Percentiles rank a stretch among this genome's conserved stretches.
These are phyloP conservation scores for Penicillium nucicola DNA, from an alignment of 495 filamentous ascomycete genomes.

Conservation along the genomic window DNA sequence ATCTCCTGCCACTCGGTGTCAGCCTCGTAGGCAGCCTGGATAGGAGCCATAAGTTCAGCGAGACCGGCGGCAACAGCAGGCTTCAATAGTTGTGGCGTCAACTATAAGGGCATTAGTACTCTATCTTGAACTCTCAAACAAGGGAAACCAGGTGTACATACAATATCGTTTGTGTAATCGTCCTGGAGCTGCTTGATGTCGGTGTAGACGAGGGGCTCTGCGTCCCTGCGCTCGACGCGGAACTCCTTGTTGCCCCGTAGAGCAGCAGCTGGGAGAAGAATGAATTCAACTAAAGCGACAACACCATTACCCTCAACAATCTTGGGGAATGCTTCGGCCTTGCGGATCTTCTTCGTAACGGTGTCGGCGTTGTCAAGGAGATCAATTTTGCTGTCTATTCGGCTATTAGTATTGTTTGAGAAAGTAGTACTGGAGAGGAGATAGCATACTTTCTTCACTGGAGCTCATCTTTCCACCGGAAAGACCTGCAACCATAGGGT, in stretches of 20 bases:
- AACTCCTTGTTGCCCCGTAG: constrained; percentile 18
- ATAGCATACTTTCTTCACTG: constrained; percentile 32
- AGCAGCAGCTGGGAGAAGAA: constrained; percentile 64
- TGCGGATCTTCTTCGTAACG: constrained; percentile 70
- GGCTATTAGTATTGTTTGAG: constrained; percentile 6
- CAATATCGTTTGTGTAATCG: constrained; percentile 71
- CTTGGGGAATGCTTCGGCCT: constrained; percentile 68
- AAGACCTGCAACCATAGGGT: constrained; percentile 81
- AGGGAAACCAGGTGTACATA: constrained; percentile 31
- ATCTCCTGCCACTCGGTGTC: constrained; percentile 71
- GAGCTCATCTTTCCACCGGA: constrained; percentile 71
- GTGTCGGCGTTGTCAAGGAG: constrained; percentile 67
- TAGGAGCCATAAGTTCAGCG: constrained; percentile 64
- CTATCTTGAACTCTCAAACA: not conserved
- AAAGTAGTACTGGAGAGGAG: not conserved
- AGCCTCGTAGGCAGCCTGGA: constrained; percentile 61
- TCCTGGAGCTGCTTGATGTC: constrained; percentile 61
- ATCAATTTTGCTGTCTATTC: constrained; percentile 65
- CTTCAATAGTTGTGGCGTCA: constrained; percentile 78
- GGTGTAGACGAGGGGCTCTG: constrained; percentile 68
- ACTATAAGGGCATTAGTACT: constrained; percentile 36
- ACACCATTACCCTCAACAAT: constrained; percentile 77
- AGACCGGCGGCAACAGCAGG: constrained; percentile 63
- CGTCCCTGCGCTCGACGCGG: constrained; percentile 38
- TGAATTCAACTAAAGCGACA: constrained; percentile 72